A percentile compares a stretch with the other conserved stretches of the same genome.
Conservation (phyloP, 225 moss, liverwort and hornwort genomes). For the Pseudisothecium myosuroides region DNA sequence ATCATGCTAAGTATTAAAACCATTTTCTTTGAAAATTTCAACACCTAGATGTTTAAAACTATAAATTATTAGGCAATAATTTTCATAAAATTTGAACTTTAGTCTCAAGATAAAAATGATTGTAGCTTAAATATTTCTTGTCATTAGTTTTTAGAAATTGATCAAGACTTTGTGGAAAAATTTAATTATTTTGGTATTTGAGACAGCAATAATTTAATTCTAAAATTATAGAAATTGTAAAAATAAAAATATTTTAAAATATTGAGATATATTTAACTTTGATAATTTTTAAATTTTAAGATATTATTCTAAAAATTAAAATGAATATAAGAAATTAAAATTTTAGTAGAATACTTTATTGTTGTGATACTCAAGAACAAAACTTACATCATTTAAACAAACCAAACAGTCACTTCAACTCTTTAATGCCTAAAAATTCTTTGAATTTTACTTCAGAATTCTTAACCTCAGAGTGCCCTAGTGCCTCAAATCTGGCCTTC, state of each 20-base stretch:
- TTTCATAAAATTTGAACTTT: too few relatives aligned
- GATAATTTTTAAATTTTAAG: neutral
- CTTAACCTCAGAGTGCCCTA: too few relatives aligned
- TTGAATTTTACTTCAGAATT: neutral
- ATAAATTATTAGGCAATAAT: accelerated
- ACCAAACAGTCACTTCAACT: neutral
- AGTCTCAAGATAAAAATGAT: neutral
- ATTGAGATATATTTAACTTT: neutral
- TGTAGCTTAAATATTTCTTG: neutral
- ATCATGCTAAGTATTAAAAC: neutral
- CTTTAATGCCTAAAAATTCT: neutral
- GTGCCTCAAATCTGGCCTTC: too few relatives aligned
- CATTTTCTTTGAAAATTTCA: neutral
- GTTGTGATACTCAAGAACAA: too few relatives aligned
- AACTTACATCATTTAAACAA: neutral
- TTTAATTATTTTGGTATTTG: neutral
- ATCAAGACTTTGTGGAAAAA: neutral
- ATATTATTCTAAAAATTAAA: neutral
- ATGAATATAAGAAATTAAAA: neutral
- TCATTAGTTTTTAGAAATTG: neutral
- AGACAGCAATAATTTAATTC: neutral
- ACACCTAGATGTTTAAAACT: too few relatives aligned
- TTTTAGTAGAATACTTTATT: neutral
- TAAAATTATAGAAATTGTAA: accelerated
- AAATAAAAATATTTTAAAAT: neutral